Base-by-base conservation (phyloP, 1,284 basidiomycete species). In the Pseudozyma sp. region DNA sequence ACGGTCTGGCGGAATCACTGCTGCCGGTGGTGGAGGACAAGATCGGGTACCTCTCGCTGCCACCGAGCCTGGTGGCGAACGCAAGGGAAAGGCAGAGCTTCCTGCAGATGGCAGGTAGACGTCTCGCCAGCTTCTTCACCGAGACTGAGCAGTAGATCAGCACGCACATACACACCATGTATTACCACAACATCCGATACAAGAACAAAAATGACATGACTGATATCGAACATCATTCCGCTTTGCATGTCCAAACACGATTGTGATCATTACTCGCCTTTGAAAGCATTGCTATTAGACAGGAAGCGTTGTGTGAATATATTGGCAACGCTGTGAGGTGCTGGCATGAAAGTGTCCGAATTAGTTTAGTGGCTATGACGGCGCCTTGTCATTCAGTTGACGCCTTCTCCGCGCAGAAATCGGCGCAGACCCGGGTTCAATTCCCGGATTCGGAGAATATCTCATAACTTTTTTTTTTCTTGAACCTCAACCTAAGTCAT, bases 351-450 rank as follows among this genome's bases (percentile, higher is more conserved):
- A 33, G 46, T 39, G 47, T 75, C 72, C 72, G 72, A 75, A 75
- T 75, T 75, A 75, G 73, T 75, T 75, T 75, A 75, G 73, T 75
- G 73, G 73, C 68, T 75, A 75, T 75, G 73, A 75, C 73, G 73
- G 73, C 73, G 68, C 73, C 73, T 75, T 75, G 73, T 75, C 73
- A 75, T 50, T 31, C 13, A 45, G 40, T 59, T 48, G 47, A 42
- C 57, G 29, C 14, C 14, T 63, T 64, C 60, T 64, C 56, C 57
- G 65, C 57, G 65, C 54, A 53, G 34, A 46, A 44, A 48, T 40
- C 72, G 72, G 72, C 72, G 72, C 72, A 70, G 72, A 75, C 72
- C 72, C 72, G 72, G 72, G 72, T 75, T 75, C 72, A 70, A 75
- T 75, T 75, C 72, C 72, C 72, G 72, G 72, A 75, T 74, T 74